Evolutionary conservation across 768 basidiomycete species (phyloP).

Genomic region (Lactarius indigo): DNA sequence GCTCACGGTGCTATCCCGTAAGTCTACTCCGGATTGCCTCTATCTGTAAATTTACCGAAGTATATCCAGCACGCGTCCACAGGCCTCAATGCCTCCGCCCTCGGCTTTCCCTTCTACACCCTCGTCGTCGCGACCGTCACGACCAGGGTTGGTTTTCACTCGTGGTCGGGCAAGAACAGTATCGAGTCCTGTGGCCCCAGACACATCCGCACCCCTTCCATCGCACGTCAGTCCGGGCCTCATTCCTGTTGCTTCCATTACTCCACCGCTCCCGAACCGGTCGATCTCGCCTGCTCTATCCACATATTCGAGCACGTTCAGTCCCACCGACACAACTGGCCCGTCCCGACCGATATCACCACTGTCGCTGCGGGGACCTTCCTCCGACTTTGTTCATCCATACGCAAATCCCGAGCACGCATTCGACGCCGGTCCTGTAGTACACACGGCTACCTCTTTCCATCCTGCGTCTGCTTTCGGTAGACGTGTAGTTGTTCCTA

Average conservation of each 20-base stretch:
- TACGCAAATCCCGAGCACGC: conserved; percentile 79
- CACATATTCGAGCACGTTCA: conserved; percentile 20
- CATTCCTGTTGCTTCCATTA: conserved; percentile 1
- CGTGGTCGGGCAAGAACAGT: conserved; percentile 36
- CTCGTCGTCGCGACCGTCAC: conserved; percentile 34
- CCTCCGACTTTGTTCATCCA: conserved; percentile 53
- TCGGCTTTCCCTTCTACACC: conserved; percentile 39
- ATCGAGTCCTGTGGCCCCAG: conserved; percentile 25
- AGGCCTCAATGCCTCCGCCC: conserved; percentile 56
- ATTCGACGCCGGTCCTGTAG: conserved; percentile 27
- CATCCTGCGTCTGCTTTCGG: conserved; percentile 31
- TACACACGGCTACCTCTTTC: conserved; percentile 33
- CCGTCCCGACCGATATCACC: conserved; percentile 27
- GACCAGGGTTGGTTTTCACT: conserved; percentile 44
- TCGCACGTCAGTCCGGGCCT: conserved; percentile 18
- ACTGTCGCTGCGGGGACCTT: conserved; percentile 16
- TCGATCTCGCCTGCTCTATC: conserved; percentile 24
- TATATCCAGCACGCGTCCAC: conserved; percentile 49
- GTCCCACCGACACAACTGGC: conserved; percentile 21
- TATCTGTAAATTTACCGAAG: conserved; percentile 12
- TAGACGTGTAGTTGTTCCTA: conserved; percentile 11
- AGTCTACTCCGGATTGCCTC: conserved; percentile 32
- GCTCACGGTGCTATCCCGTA: conserved; percentile 58
- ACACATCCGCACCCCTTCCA: conserved; percentile 17
- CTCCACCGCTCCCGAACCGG: conserved; percentile 5